Evolutionary conservation across 805 yeast genomes (phyloP).

Genomic region (Hanseniaspora pseudoguilliermondii): DNA sequence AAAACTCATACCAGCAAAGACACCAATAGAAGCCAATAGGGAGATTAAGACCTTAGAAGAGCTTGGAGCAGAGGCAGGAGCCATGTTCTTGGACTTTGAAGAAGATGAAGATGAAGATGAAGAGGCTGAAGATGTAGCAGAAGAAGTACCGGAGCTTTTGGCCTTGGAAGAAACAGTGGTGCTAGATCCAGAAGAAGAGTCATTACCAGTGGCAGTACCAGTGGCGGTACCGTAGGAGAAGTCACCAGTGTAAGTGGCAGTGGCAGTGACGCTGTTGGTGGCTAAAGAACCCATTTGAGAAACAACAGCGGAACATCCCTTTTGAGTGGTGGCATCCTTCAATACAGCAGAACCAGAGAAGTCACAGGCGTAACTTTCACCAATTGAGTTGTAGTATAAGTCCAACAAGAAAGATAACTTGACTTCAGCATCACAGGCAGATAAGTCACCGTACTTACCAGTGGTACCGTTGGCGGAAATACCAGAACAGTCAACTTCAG

Average conservation of each 20-base stretch:
- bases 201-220: conserved; percentile 13
- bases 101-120: conserved; percentile 19
- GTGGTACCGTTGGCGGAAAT: conserved; percentile 48
- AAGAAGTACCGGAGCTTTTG: conserved; percentile 15
- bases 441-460: conserved; percentile 60
- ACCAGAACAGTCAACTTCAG: conserved; percentile 43
- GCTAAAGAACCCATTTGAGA: conserved; percentile 51
- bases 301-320: conserved; percentile 45
- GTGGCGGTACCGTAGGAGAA: conserved; percentile 19
- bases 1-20: conserved; percentile 30
- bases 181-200: conserved; percentile 15
- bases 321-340: conserved; percentile 35
- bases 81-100: conserved; percentile 20
- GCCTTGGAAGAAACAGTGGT: conserved; percentile 15
- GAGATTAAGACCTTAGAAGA: conserved; percentile 25
- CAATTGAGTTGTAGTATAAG: conserved; percentile 45
- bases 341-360: conserved; percentile 58
- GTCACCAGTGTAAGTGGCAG: conserved; percentile 26
- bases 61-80: conserved; percentile 21
- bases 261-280: conserved; percentile 28
- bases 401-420: conserved; percentile 53
- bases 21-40: conserved; percentile 25
- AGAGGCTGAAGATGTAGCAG: conserved; percentile 13
- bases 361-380: conserved; percentile 42
- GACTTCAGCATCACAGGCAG: conserved; percentile 57